These are phyloP conservation scores for Candida broadrunensis DNA, from an alignment of 805 yeast species.

Conservation along the genomic window DNA sequence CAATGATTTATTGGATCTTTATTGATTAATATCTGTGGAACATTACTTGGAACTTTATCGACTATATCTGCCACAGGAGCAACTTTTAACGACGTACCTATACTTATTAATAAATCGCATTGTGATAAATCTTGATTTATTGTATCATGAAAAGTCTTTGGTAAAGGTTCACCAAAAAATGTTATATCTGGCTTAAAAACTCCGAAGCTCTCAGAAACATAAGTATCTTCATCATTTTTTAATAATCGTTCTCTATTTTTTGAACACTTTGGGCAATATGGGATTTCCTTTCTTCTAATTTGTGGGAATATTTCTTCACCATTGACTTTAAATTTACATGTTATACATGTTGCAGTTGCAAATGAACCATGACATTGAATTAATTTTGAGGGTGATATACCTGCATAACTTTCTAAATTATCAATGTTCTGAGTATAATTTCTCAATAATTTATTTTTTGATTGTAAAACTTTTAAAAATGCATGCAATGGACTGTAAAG, in stretches of 20 bases:
- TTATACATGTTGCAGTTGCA: conserved; percentile 68
- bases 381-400: conserved; percentile 50
- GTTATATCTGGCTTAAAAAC: conserved; percentile 91
- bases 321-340: conserved; percentile 59
- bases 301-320: conserved; percentile 46
- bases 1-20: conserved; percentile 33
- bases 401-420: conserved; percentile 46
- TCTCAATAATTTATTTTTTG: conserved; percentile 34
- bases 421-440: conserved; percentile 46
- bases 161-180: conserved; percentile 72
- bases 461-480: conserved; percentile 35
- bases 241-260: conserved; percentile 15
- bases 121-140: conserved; percentile 51
- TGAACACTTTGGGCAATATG: conserved; percentile 51
- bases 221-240: conserved; percentile 20
- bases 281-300: conserved; percentile 46
- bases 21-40: conserved; percentile 40
- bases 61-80: conserved; percentile 44
- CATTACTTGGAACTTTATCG: conserved; percentile 25
- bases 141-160: conserved; percentile 32
- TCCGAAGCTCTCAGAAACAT: conserved; percentile 25
- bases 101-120: conserved; percentile 78
- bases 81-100: conserved; percentile 82
- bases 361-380: conserved; percentile 87
- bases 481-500: conserved; percentile 37